Evolutionary conservation across 768 basidiomycete genomes (phyloP).

Genomic region (Stropharia rugosoannulata): DNA sequence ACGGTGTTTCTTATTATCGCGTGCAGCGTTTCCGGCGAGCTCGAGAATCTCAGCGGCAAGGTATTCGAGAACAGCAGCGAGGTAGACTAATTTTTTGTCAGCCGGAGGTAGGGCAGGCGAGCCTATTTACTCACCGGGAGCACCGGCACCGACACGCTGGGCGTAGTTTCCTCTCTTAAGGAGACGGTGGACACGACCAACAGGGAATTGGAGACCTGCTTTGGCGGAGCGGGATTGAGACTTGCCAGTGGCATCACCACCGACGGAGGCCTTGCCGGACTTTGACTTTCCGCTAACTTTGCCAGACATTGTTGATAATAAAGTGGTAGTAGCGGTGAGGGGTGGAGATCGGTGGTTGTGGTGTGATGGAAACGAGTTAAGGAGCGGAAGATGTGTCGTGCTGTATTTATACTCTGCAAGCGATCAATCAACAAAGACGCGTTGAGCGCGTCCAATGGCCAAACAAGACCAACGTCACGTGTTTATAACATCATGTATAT

Average conservation of each 20-base stretch:
- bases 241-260: slow-evolving; percentile 66
- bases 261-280: slow-evolving; percentile 48
- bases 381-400: slow-evolving; percentile 16
- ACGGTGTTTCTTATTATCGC: slow-evolving; percentile 90
- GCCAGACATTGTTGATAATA: slow-evolving; percentile 40
- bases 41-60: slow-evolving; percentile 93
- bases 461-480: slow-evolving; percentile 49
- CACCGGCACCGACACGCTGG: slow-evolving; percentile 87
- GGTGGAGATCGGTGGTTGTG: slow-evolving; percentile 9
- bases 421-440: slow-evolving; percentile 14
- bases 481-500: slow-evolving; percentile 31
- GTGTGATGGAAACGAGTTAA: slow-evolving; percentile 20
- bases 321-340: slow-evolving; percentile 17
- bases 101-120: neutral
- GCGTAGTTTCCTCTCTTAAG: slow-evolving; percentile 89
- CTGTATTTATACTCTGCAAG: slow-evolving; percentile 36
- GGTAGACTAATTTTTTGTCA: slow-evolving; percentile 62
- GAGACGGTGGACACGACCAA: slow-evolving; percentile 91
- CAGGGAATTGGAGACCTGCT: slow-evolving; percentile 83
- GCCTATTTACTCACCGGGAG: slow-evolving; percentile 54
- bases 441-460: slow-evolving; percentile 24
- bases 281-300: slow-evolving; percentile 24
- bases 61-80: slow-evolving; percentile 90
- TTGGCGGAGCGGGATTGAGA: slow-evolving; percentile 74
- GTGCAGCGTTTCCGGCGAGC: slow-evolving; percentile 84